Evolutionary conservation across 129 eudicot genomes (phyloP).

Genomic region (Deinandra increscens): DNA sequence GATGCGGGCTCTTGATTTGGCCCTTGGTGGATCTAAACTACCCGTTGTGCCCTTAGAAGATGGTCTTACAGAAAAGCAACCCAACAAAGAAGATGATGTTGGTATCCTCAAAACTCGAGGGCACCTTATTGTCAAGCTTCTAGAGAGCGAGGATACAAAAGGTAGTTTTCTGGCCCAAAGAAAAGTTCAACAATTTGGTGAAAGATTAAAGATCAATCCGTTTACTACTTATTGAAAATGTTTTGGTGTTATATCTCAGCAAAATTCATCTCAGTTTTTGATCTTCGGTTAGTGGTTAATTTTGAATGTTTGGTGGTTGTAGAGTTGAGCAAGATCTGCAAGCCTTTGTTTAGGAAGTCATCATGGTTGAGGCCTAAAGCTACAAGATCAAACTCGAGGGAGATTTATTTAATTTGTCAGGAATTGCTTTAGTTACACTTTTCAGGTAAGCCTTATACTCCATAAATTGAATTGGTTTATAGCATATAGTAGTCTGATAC

Average conservation of each 20-base stretch:
- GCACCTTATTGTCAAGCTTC: constrained; percentile 78
- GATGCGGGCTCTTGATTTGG: constrained; percentile 83
- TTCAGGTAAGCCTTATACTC: background rate
- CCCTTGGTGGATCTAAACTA: constrained; percentile 54
- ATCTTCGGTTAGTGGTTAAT: background rate
- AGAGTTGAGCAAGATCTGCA: constrained; percentile 81
- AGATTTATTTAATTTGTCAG: constrained; percentile 86
- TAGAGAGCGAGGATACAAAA: constrained; percentile 84
- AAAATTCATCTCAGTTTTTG: background rate
- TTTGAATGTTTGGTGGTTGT: constrained; percentile 21
- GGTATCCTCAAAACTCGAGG: constrained; percentile 70
- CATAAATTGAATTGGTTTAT: background rate
- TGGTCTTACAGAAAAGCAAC: constrained; percentile 20
- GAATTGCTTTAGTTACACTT: constrained; percentile 40
- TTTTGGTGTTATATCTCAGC: constrained; percentile 7
- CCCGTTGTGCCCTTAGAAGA: constrained; percentile 20
- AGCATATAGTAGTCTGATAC: background rate
- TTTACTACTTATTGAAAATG: background rate
- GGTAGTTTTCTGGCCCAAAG: constrained; percentile 33
- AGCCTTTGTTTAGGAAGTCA: constrained; percentile 70
- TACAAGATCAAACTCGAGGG: constrained; percentile 80
- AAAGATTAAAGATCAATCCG: background rate
- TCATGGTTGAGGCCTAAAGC: constrained; percentile 95
- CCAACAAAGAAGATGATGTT: constrained; percentile 19
- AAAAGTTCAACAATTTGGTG: background rate